Evolutionary conservation across 495 filamentous ascomycete genomes (phyloP).

Genomic region (Apodospora peruviana): DNA sequence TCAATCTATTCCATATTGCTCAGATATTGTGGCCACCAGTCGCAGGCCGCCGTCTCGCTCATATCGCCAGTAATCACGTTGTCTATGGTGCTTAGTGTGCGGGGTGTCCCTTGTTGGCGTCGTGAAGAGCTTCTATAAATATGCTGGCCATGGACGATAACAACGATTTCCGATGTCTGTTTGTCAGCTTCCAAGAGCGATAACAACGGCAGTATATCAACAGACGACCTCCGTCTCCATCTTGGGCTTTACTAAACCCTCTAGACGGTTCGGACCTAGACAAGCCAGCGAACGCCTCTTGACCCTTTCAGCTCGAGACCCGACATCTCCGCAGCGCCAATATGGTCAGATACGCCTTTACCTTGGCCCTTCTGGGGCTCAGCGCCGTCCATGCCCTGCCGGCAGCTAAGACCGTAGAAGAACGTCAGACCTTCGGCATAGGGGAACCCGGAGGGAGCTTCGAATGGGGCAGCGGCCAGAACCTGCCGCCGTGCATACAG

Average conservation of each 20-base stretch:
- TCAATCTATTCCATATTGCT: constrained; percentile 35
- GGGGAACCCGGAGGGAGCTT: constrained; percentile 11
- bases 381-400: constrained; percentile 25
- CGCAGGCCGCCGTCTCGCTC: constrained; percentile 9
- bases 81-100: constrained; percentile 8
- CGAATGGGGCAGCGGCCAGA: constrained; percentile 9
- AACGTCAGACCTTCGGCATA: constrained; percentile 17
- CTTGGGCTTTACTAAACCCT: constrained; percentile 3
- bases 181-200: not conserved
- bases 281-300: too few relatives aligned
- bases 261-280: too few relatives aligned
- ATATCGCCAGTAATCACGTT: constrained; percentile 13
- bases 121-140: constrained; percentile 22
- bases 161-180: constrained; percentile 3
- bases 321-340: constrained; percentile 7
- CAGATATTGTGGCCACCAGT: constrained; percentile 29
- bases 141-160: constrained; percentile 8
- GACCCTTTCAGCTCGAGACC: constrained; percentile 4
- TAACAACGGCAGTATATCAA: constrained; percentile 14
- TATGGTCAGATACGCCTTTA: constrained; percentile 25
- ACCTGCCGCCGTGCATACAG: constrained; percentile 9
- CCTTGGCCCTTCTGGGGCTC: constrained; percentile 25
- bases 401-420: constrained; percentile 12
- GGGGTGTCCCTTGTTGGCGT: constrained; percentile 1
- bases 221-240: constrained; percentile 5